phyloP scores from a whole-genome alignment of 192 early-diverging fungal species.

The Lunasporangiospora selenospora region DNA sequence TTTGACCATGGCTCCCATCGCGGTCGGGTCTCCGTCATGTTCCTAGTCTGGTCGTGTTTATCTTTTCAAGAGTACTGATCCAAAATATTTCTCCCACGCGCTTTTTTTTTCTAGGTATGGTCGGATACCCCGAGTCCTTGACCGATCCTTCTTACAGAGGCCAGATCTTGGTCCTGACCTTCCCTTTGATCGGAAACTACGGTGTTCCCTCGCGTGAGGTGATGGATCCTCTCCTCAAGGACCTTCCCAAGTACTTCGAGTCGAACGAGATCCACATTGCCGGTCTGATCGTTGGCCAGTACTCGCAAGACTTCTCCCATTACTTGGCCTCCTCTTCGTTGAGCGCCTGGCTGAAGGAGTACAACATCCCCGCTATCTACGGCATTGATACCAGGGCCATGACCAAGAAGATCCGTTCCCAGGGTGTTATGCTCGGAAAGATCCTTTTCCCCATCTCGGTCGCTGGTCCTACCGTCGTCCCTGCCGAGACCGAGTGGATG shows the following conservation, averaged over 20 bases:
- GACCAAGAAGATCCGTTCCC: conserved; percentile 95
- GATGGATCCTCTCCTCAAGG: conserved; percentile 84
- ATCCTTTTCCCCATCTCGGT: conserved; percentile 80
- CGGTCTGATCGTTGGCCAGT: conserved; percentile 91
- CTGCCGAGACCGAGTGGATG: conserved; percentile 61
- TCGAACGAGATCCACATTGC: conserved; percentile 94
- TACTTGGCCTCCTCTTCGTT: conserved; percentile 89
- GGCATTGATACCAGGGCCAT: conserved; percentile 96
- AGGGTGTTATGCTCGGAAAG: conserved; percentile 92
- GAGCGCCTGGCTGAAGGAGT: conserved; percentile 89
- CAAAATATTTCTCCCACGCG: not conserved
- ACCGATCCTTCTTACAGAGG: conserved; percentile 99
- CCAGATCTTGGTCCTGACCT: conserved; percentile 98
- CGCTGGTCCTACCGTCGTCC: conserved; percentile 53
- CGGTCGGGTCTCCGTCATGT: not conserved
- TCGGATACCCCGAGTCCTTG: conserved; percentile 98
- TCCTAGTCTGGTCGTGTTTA: not conserved
- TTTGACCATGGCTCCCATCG: not conserved
- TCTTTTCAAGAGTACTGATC: conserved; percentile 10
- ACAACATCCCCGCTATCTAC: conserved; percentile 91
- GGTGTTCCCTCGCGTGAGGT: conserved; percentile 92
- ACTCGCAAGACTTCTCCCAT: conserved; percentile 92
- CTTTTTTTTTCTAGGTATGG: conserved; percentile 73
- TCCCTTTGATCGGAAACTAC: conserved; percentile 98
- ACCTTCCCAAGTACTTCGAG: conserved; percentile 95